Conservation (phyloP, 2,329 filamentous ascomycete species). For the Metarhizium rileyi region DNA sequence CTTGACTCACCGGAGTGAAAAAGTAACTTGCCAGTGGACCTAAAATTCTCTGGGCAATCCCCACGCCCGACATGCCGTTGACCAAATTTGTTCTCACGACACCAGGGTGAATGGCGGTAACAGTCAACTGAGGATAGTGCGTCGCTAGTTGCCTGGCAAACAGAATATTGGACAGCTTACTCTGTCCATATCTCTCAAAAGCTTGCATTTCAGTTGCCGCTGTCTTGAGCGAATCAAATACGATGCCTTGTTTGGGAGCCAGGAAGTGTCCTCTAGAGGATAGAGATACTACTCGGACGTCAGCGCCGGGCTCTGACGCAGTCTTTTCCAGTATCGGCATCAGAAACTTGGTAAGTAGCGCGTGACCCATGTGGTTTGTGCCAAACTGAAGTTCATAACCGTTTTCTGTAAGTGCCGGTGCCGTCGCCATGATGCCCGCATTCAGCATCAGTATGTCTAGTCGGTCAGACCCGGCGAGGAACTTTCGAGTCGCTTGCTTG, state of each 20-base stretch:
- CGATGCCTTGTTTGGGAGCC: constrained; percentile 15
- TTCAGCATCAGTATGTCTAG: constrained; percentile 38
- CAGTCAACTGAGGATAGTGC: constrained; percentile 15
- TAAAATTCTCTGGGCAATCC: constrained; percentile 6
- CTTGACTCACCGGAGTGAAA: constrained; percentile 19
- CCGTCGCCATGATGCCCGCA: constrained; percentile 33
- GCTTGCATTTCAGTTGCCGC: constrained; percentile 10
- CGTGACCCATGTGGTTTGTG: constrained; percentile 40
- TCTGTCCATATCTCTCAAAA: constrained; percentile 19
- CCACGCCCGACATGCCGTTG: constrained; percentile 7
- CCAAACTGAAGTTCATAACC: constrained; percentile 41
- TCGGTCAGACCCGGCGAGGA: constrained; percentile 22
- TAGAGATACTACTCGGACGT: constrained; percentile 22
- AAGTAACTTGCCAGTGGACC: constrained; percentile 9
- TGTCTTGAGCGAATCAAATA: constrained; percentile 20
- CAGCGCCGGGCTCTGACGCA: constrained; percentile 10
- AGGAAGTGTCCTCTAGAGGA: constrained; percentile 16
- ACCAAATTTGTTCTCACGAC: constrained; percentile 19
- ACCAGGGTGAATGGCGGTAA: constrained; percentile 18
- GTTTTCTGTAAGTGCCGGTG: constrained; percentile 27
- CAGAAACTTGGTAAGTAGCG: constrained; percentile 31
- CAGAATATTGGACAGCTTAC: constrained; percentile 22
- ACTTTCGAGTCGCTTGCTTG: constrained; percentile 26
- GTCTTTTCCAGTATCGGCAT: constrained; percentile 20
- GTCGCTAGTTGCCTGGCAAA: constrained; percentile 18